These are phyloP conservation scores for Cyberlindnera maclurae DNA, from an alignment of 805 yeast species.

Conservation along the genomic window DNA sequence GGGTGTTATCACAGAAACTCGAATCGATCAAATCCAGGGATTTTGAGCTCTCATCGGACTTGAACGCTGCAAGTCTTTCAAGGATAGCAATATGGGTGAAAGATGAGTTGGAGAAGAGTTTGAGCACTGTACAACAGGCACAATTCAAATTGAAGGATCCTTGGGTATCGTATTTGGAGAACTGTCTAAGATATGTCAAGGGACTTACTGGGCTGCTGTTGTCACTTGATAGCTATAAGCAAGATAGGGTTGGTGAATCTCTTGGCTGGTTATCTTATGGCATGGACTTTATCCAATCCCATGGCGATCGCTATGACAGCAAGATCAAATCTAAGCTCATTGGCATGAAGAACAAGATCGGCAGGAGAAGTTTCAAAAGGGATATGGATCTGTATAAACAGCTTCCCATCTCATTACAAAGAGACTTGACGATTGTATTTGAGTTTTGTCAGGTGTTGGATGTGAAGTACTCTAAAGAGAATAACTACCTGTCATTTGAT, in stretches of 20 bases:
- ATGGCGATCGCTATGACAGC: slow-evolving; percentile 3
- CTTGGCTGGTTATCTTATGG: slow-evolving; percentile 26
- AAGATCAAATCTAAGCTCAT: slow-evolving; percentile 14
- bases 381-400: slow-evolving; percentile 5
- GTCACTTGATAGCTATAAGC: slow-evolving; percentile 38
- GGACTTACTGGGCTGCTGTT: slow-evolving; percentile 40
- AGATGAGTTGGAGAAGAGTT: slow-evolving; percentile 27
- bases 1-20: background rate
- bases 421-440: slow-evolving; percentile 33
- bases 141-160: background rate
- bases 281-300: background rate
- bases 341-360: slow-evolving; percentile 4
- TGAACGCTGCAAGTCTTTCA: slow-evolving; percentile 33
- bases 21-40: background rate
- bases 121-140: background rate
- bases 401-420: slow-evolving; percentile 14
- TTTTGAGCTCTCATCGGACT: background rate
- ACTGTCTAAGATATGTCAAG: slow-evolving; percentile 28
- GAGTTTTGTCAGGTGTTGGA: slow-evolving; percentile 34
- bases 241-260: slow-evolving; percentile 37
- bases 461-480: slow-evolving; percentile 37
- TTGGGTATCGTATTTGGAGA: slow-evolving; percentile 12
- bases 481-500: slow-evolving; percentile 24
- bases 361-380: slow-evolving; percentile 5
- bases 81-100: slow-evolving; percentile 36